Evolutionary conservation across 2,329 filamentous ascomycete genomes (phyloP).

Genomic region (Dryadomyces sulphureus): DNA sequence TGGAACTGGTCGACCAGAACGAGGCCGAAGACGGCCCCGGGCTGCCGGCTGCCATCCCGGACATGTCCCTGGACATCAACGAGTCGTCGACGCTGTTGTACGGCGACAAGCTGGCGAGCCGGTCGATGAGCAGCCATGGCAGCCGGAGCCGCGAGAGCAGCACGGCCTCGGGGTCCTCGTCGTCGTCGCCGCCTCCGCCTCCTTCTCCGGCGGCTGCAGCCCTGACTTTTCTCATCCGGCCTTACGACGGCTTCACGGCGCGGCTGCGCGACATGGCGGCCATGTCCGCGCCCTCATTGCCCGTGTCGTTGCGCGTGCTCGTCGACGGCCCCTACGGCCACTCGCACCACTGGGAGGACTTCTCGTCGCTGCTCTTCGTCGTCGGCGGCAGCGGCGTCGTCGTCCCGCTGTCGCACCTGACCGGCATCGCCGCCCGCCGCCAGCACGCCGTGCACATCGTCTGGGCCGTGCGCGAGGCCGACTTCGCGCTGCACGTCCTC

Average conservation of each 20-base stretch:
- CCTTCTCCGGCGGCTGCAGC: not conserved
- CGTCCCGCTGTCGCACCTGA: conserved; percentile 10
- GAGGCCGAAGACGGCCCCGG: not conserved
- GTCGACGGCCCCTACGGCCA: conserved; percentile 11
- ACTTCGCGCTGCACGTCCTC: conserved; percentile 7
- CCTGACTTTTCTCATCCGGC: conserved; percentile 10
- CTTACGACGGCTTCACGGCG: conserved; percentile 11
- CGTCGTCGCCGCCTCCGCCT: not conserved
- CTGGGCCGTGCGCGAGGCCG: conserved; percentile 11
- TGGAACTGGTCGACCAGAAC: not conserved
- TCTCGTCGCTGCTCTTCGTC: conserved; percentile 8
- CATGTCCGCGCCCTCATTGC: not conserved
- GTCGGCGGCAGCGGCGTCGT: conserved; percentile 12
- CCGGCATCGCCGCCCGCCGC: conserved; percentile 2
- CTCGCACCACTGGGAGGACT: conserved; percentile 2
- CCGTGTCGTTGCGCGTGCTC: conserved; percentile 6
- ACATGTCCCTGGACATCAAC: not conserved
- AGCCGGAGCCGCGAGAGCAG: not conserved
- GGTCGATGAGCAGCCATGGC: not conserved
- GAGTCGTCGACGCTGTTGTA: conserved; percentile 1
- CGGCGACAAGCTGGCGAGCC: not conserved
- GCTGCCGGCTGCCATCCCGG: not conserved
- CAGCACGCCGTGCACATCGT: conserved; percentile 6
- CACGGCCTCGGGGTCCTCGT: not conserved
- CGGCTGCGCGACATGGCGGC: conserved; percentile 10